Evolutionary conservation across 306 rosid species (phyloP).

Genomic region (Cotoneaster glaucophyllus): DNA sequence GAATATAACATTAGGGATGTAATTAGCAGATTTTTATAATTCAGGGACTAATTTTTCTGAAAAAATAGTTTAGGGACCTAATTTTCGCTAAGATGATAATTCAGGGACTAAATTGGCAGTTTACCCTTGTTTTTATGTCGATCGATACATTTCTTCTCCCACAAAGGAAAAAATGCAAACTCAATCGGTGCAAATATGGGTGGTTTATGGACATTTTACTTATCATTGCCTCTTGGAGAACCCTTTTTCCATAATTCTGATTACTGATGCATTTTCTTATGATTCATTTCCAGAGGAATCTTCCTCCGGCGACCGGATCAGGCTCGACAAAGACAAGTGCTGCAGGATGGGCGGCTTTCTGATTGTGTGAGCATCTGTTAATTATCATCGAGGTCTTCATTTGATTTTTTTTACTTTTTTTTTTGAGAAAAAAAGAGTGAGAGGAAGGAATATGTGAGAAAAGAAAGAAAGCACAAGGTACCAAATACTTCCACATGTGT

Average conservation of each 20-base stretch:
- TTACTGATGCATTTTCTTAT: not conserved
- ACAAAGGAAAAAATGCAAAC: not conserved
- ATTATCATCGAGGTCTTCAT: slow-evolving; percentile 33
- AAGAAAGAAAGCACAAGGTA: slow-evolving; percentile 29
- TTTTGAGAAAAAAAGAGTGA: slow-evolving; percentile 13
- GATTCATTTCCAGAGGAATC: slow-evolving; percentile 56
- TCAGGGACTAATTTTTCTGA: no score
- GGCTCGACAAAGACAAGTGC: slow-evolving; percentile 58
- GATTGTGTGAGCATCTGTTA: slow-evolving; percentile 46
- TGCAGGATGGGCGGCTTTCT: slow-evolving; percentile 98
- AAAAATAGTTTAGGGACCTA: no score
- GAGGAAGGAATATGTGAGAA: slow-evolving; percentile 24
- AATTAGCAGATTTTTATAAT: no score
- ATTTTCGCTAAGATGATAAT: no score
- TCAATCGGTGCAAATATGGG: not conserved
- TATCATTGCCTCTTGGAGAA: not conserved
- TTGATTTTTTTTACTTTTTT: slow-evolving; percentile 18
- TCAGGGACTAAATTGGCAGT: no score
- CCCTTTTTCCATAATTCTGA: not conserved
- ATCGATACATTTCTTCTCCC: not conserved
- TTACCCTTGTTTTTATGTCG: not conserved
- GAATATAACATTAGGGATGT: no score
- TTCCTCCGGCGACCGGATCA: slow-evolving; percentile 56
- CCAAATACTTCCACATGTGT: slow-evolving; percentile 25
- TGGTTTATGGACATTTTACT: not conserved